Base-by-base conservation (phyloP, 192 early-diverging fungal genomes). In the Ramicandelaber brevisporus region DNA sequence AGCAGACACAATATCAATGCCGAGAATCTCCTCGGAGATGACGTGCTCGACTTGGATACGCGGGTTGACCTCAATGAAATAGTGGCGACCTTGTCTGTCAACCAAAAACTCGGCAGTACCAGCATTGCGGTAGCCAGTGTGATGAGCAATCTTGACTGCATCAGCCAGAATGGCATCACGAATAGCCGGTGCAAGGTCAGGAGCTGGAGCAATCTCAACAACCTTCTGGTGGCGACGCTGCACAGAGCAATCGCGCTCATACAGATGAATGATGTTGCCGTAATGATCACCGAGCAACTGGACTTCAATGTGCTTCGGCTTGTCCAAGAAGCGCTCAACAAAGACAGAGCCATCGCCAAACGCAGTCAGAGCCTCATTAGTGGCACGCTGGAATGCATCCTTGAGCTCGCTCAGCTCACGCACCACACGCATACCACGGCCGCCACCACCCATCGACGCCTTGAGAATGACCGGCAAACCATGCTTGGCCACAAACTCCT, bases 11-110 rank as follows among this genome's bases (percentile, higher is more conserved):
- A 97, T 64, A 46, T 97, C 87, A 23, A 97, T 63, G 16, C 90
- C 90, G 10, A 87, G 89, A 30, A 92, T 70, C 53, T 90, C 83
- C 57, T 97, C 90, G 27, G 90, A 92, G 21, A 92, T 82, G 18
- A 83, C 83, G 53, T 97, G 90, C 57, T 97, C 90, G 15, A 97
- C 90, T 55, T 97, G 90, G 33, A 96, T 79, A 53, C 90, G 70
- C 27, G 90, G 85, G 48, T 97, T 92, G 42, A 92, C 81, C 57
- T 97, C 90, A 33, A 97, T 88, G 38, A 97, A 97, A 65, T 92
- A 97, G 58, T 88, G 71, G 27, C 65, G 63, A 41, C 75, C 69
- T 33, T 83, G 60, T 27, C 50, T 37, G 44, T 92, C 87, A 1
- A 90, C 81, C 36, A 97, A 63, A 61, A 92, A 97, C 48, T 97